Percentiles rank a stretch among this genome's conserved stretches.
These are phyloP conservation scores for Sugiyamaella valdiviana DNA, from an alignment of 805 yeast species.

Conservation along the genomic window DNA sequence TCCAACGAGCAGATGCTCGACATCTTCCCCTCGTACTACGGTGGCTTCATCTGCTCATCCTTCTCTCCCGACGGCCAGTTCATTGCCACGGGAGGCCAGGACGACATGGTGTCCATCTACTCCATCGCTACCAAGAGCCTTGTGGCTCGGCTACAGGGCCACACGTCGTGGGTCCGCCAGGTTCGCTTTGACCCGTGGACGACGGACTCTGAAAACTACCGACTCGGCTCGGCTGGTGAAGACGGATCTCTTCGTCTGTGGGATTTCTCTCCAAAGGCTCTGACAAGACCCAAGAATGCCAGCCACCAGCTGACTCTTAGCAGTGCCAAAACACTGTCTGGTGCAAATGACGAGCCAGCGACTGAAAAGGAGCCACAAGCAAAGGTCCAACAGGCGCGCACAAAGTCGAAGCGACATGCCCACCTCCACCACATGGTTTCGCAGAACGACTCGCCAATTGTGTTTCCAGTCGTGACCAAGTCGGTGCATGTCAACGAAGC, in stretches of 20 bases:
- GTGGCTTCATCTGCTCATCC: constrained; percentile 49
- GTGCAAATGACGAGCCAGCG: not conserved
- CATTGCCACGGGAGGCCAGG: constrained; percentile 47
- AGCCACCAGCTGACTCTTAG: not conserved
- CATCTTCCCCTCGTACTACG: constrained; percentile 57
- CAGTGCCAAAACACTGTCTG: not conserved
- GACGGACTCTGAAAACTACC: constrained; percentile 35
- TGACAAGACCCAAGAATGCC: constrained; percentile 24
- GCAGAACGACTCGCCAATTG: constrained; percentile 19
- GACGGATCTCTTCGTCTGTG: constrained; percentile 48
- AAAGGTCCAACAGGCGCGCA: not conserved
- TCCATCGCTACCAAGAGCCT: constrained; percentile 29
- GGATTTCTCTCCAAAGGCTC: constrained; percentile 46
- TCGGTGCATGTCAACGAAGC: constrained; percentile 23
- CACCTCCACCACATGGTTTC: constrained; percentile 25
- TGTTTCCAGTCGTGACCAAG: constrained; percentile 26
- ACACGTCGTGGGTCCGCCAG: constrained; percentile 45
- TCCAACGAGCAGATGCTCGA: constrained; percentile 42
- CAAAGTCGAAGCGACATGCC: not conserved
- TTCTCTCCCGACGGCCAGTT: constrained; percentile 51
- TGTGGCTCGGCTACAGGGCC: constrained; percentile 43
- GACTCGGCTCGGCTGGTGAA: constrained; percentile 51
- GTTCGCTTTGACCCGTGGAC: constrained; percentile 41
- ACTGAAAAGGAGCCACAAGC: not conserved
- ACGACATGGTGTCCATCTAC: constrained; percentile 44